Percentiles rank a stretch among this genome's conserved stretches.
These are phyloP conservation scores for Beauveria sp. DNA, from an alignment of 2,329 filamentous ascomycete genomes.

Conservation along the genomic window DNA sequence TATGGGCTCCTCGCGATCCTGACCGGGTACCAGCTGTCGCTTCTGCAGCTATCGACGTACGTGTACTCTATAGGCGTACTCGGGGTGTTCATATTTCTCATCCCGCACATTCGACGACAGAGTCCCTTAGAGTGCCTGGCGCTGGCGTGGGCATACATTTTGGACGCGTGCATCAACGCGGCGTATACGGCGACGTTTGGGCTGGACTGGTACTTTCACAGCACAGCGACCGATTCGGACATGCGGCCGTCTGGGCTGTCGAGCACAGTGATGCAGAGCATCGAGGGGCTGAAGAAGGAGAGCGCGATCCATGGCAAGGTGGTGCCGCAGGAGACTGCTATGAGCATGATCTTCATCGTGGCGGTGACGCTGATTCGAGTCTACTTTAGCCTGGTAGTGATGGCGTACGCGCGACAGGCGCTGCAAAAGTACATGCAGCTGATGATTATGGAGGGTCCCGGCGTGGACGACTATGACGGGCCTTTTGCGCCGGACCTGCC, in stretches of 20 bases:
- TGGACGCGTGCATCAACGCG: conserved; percentile 77
- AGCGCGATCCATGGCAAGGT: conserved; percentile 26
- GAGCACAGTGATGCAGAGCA: conserved; percentile 24
- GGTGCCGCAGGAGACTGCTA: conserved; percentile 52
- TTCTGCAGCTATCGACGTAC: conserved; percentile 84
- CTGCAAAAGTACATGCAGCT: conserved; percentile 55
- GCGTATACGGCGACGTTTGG: conserved; percentile 78
- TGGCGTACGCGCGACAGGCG: conserved; percentile 73
- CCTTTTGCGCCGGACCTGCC: conserved; percentile 62
- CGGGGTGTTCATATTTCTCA: conserved; percentile 58
- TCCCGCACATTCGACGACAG: conserved; percentile 73
- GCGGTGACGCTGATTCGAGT: conserved; percentile 66
- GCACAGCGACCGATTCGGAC: conserved; percentile 39
- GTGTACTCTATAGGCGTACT: conserved; percentile 75
- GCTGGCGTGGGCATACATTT: conserved; percentile 76
- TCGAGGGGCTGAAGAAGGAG: conserved; percentile 27
- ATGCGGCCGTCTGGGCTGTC: conserved; percentile 12
- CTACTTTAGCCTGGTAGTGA: conserved; percentile 78
- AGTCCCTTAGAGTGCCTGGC: conserved; percentile 71
- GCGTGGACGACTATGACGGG: conserved; percentile 45
- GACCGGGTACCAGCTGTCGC: conserved; percentile 76
- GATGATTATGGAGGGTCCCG: conserved; percentile 40
- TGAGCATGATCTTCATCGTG: conserved; percentile 71
- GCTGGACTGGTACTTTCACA: conserved; percentile 74
- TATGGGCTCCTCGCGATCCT: conserved; percentile 85